Conservation (phyloP, 2,329 filamentous ascomycete species). For the Sclerotinia borealis region DNA sequence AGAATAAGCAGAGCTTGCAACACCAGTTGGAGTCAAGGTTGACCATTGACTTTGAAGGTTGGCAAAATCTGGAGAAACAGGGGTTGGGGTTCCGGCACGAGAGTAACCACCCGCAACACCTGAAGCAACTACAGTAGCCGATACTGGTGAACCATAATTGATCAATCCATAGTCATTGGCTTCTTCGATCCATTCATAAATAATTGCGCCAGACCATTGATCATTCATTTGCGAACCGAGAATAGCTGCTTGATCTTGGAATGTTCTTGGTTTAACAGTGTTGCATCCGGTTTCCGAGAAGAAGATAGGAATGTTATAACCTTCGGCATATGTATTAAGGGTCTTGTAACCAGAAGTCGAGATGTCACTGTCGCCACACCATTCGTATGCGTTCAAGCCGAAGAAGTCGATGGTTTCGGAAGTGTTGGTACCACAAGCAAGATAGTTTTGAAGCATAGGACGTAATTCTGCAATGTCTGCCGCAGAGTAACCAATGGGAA, state of each 20-base stretch:
- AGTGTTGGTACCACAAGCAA: slow-evolving; percentile 68
- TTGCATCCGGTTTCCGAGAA: slow-evolving; percentile 89
- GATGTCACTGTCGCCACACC: slow-evolving; percentile 57
- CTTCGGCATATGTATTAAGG: slow-evolving; percentile 59
- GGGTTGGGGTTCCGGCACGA: slow-evolving; percentile 66
- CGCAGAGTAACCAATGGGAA: slow-evolving; percentile 82
- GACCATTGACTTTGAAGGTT: slow-evolving; percentile 76
- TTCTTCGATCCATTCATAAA: slow-evolving; percentile 90
- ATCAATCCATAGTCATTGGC: slow-evolving; percentile 77
- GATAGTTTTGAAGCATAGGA: slow-evolving; percentile 60
- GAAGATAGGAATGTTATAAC: slow-evolving; percentile 79
- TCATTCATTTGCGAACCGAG: slow-evolving; percentile 67
- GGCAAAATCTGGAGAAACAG: slow-evolving; percentile 67
- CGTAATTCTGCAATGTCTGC: slow-evolving; percentile 70
- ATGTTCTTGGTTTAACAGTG: slow-evolving; percentile 52
- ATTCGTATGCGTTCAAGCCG: slow-evolving; percentile 78
- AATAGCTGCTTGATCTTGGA: slow-evolving; percentile 69
- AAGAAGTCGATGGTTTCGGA: slow-evolving; percentile 76
- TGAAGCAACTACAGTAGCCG: slow-evolving; percentile 46
- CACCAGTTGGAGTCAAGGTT: slow-evolving; percentile 61
- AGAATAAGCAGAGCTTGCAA: slow-evolving; percentile 60
- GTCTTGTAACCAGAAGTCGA: slow-evolving; percentile 60
- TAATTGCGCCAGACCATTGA: slow-evolving; percentile 68
- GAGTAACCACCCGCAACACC: slow-evolving; percentile 59
- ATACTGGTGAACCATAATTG: slow-evolving; percentile 60